A percentile compares a stretch with the other conserved stretches of the same genome.
Evolutionary conservation across 257 asterid genomes (phyloP).

Genomic region (Lycium ferocissimum): DNA sequence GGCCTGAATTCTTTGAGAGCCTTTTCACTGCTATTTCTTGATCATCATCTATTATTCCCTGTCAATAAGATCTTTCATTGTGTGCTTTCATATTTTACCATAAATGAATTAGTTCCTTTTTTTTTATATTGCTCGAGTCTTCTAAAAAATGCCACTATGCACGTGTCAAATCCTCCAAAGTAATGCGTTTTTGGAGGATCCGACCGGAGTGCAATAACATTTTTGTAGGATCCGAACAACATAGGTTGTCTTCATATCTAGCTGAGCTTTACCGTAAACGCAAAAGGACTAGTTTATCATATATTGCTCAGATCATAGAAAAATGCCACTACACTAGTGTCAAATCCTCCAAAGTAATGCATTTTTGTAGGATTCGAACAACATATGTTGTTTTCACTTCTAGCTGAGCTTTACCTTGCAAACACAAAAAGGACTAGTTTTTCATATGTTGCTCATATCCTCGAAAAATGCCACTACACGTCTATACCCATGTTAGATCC

Average conservation of each 20-base stretch:
- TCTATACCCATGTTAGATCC: neutral
- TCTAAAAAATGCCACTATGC: neutral
- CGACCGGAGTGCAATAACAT: neutral
- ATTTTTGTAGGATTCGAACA: neutral
- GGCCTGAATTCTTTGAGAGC: constrained; percentile 54
- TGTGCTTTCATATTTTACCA: neutral
- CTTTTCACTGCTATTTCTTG: constrained; percentile 60
- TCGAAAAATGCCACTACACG: neutral
- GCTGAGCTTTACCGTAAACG: constrained; percentile 20
- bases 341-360: neutral
- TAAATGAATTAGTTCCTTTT: neutral
- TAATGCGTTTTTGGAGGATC: neutral
- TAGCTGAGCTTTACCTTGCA: constrained; percentile 16
- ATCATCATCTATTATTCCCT: constrained; percentile 50
- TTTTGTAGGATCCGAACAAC: neutral
- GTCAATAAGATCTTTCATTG: neutral
- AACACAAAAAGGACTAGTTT: neutral
- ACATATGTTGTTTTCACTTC: neutral
- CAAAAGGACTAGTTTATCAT: neutral
- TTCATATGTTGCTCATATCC: neutral
- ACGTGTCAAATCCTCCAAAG: neutral
- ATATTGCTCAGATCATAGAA: neutral
- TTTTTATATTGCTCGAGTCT: neutral
- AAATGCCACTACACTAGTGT: neutral
- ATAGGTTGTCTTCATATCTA: neutral